Conservation (phyloP, 176 grass and related monocot species). For the Bonia amplexicaulis region DNA sequence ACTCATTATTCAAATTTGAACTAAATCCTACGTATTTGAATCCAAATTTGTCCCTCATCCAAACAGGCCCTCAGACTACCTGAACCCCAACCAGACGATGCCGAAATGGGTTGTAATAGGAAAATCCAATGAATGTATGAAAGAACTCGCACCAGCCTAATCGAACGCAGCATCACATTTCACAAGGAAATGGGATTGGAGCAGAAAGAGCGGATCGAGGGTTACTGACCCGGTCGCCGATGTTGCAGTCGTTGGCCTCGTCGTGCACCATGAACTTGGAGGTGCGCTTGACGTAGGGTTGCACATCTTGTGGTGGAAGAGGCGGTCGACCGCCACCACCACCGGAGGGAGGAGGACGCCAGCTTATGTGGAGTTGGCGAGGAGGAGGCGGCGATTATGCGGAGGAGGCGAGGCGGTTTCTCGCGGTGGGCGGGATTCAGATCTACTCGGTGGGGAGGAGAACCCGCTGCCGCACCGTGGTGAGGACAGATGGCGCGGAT, state of each 20-base stretch:
- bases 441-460: no score
- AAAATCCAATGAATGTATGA: background rate
- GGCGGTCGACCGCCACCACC: constrained; percentile 87
- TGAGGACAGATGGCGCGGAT: no score
- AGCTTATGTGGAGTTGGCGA: no score
- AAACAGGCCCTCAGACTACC: background rate
- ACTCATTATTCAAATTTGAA: background rate
- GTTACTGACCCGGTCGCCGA: constrained; percentile 69
- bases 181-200: background rate
- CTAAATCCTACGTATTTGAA: background rate
- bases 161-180: background rate
- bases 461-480: no score
- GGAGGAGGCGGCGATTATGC: no score
- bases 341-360: no score
- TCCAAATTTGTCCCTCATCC: background rate
- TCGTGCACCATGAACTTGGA: constrained; percentile 98
- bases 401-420: no score
- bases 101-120: background rate
- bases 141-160: background rate
- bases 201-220: background rate
- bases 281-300: constrained; percentile 93
- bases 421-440: no score
- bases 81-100: background rate
- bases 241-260: constrained; percentile 59
- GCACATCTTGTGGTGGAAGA: constrained; percentile 92